phyloP scores from a whole-genome alignment of 805 yeast genomes.

The Candida coleopterorum region DNA sequence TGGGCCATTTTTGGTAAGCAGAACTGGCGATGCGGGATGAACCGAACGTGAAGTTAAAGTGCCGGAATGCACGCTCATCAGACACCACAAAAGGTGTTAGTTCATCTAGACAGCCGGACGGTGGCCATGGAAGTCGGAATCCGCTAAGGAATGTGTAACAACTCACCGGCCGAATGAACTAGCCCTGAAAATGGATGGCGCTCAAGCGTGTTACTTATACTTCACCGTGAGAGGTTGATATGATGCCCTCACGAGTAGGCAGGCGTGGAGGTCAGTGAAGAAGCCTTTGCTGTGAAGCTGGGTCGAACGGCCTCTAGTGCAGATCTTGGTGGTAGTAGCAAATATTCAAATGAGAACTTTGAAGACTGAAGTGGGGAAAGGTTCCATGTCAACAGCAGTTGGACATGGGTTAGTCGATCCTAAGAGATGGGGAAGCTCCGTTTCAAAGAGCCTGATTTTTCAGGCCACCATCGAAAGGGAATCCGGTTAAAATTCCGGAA shows the following conservation, averaged over 20 bases:
- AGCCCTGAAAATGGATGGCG: conserved; percentile 39
- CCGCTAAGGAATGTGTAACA: conserved; percentile 51
- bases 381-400: conserved; percentile 41
- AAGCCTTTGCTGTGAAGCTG: conserved; percentile 38
- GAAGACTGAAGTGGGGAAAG: conserved; percentile 41
- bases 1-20: conserved; percentile 45
- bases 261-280: conserved; percentile 40
- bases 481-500: conserved; percentile 42
- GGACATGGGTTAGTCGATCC: conserved; percentile 42
- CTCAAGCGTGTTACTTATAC: conserved; percentile 38
- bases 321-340: conserved; percentile 39
- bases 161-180: conserved; percentile 51
- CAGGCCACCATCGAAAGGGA: conserved; percentile 38
- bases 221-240: conserved; percentile 33
- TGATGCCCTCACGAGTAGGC: conserved; percentile 38
- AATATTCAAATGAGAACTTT: conserved; percentile 32
- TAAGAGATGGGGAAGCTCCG: conserved; percentile 38
- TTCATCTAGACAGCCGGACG: conserved; percentile 47
- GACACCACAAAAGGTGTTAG: conserved; percentile 44
- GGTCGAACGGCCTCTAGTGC: conserved; percentile 36
- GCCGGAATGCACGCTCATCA: conserved; percentile 36
- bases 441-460: conserved; percentile 30
- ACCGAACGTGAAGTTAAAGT: conserved; percentile 19
- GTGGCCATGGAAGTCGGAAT: conserved; percentile 50
- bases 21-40: conserved; percentile 35